Evolutionary conservation across 257 asterid species (phyloP), one percentile per base, ranked within the genome.

Genomic region (Gentiana straminea): DNA sequence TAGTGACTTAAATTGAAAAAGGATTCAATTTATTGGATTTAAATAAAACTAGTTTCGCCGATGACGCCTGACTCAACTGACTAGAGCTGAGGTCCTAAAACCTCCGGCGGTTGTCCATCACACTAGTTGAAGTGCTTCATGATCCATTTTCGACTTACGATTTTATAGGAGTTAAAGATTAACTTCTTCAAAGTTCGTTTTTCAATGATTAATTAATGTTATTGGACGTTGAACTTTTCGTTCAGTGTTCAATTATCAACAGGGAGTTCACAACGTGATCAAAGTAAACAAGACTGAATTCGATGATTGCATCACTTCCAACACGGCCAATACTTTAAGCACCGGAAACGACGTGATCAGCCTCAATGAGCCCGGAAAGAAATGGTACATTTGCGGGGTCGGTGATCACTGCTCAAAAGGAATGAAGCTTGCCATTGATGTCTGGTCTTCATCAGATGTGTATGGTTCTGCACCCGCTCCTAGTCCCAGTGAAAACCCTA

Each of bases 341-440:
- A 32, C 44, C 35, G 73, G 73, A 3, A 2, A 52, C 3, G 73
- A 68, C 38, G 50, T 38, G 7, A 38, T 68, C 0, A 11, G 52
- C 4, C 67, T 68, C 9, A n/a, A 60, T 3, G 4, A 56, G 0
- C 33, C 69, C 6, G 73, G 73, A 36, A 52, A 38, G 45, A 58
- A 63, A 35, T 68, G 73, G 73, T 68, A 63, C 65, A 63, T 68
- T 52, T 63, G 73, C 53, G 69, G 62, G 13, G 1, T 68, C 6
- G 2, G 41, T 2, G 11, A 33, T 7, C 73, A 68, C 15, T 68
- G 73, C 9, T 7, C 37, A 1, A 43, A 24, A 36, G 53, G 52
- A 57, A 64, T 60, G 59, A 68, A 68, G 64, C 65, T 68, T 7
- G 65, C 12, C 62, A 58, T 68, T 57, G 59, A 49, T 12, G 73